These are phyloP conservation scores for Aspergillus affinis DNA, from an alignment of 495 filamentous ascomycete genomes.

Conservation along the genomic window DNA sequence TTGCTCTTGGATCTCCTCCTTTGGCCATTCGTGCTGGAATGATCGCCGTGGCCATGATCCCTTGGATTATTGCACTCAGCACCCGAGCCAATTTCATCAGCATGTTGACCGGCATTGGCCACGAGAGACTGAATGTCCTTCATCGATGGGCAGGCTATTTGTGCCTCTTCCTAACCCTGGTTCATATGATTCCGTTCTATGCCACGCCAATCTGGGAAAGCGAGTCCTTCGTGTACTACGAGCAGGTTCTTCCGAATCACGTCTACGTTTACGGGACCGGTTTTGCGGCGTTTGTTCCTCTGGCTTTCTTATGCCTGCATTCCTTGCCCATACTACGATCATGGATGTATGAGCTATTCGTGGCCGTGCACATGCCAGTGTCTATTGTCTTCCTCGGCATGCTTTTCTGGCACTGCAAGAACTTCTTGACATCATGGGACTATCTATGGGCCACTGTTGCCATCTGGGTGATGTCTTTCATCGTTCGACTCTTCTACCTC, in stretches of 20 bases:
- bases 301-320: constrained; percentile 77
- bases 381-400: constrained; percentile 78
- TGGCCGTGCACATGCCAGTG: constrained; percentile 76
- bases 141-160: constrained; percentile 93
- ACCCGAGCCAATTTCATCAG: constrained; percentile 90
- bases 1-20: constrained; percentile 82
- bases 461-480: constrained; percentile 71
- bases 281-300: constrained; percentile 78
- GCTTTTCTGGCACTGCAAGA: constrained; percentile 95
- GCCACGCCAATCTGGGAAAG: constrained; percentile 82
- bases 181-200: constrained; percentile 89
- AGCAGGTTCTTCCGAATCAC: constrained; percentile 57
- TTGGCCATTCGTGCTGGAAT: constrained; percentile 88
- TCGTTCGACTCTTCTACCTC: constrained; percentile 67
- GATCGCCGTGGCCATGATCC: constrained; percentile 90
- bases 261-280: constrained; percentile 83
- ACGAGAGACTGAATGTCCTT: constrained; percentile 87
- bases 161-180: constrained; percentile 74
- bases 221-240: constrained; percentile 64
- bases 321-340: constrained; percentile 69
- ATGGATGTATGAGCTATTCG: constrained; percentile 79
- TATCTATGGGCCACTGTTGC: constrained; percentile 82
- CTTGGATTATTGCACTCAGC: constrained; percentile 86
- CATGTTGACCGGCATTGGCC: constrained; percentile 84
- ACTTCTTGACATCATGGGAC: constrained; percentile 87